Conservation (phyloP, 306 rosid species). For the Cajanus cajan region DNA sequence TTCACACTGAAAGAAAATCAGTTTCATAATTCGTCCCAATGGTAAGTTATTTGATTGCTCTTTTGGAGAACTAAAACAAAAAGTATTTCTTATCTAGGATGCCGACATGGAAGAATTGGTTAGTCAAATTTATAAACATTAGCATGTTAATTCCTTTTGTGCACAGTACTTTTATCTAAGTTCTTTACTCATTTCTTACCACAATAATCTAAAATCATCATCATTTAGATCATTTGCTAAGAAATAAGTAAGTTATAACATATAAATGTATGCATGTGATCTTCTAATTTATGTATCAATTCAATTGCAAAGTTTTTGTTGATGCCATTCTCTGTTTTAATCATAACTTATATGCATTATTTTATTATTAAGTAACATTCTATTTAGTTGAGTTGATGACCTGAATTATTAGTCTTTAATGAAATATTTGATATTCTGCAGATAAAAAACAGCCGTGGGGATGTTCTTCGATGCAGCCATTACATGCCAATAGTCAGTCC, state of each 20-base stretch:
- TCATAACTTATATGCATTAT: background rate
- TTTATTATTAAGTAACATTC: background rate
- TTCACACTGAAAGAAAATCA: background rate
- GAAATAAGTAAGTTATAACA: background rate
- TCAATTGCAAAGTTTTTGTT: background rate
- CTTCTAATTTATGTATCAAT: background rate
- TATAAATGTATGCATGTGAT: background rate
- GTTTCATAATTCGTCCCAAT: background rate
- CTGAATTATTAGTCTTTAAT: slow-evolving; percentile 9
- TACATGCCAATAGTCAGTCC: slow-evolving; percentile 86
- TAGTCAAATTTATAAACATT: background rate
- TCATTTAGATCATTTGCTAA: no score
- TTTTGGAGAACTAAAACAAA: background rate
- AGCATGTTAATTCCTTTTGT: slow-evolving; percentile 1
- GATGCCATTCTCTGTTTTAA: background rate
- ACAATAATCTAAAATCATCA: no score
- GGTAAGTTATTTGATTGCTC: background rate
- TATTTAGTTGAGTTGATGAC: background rate
- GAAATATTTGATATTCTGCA: slow-evolving; percentile 45
- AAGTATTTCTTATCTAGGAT: background rate
- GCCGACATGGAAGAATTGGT: background rate
- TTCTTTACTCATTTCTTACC: no score
- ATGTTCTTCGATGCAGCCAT: slow-evolving; percentile 89
- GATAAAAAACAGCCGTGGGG: slow-evolving; percentile 83
- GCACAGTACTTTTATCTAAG: background rate